Evolutionary conservation across 345 rosid genomes (phyloP).

Genomic region (Heritiera littoralis): DNA sequence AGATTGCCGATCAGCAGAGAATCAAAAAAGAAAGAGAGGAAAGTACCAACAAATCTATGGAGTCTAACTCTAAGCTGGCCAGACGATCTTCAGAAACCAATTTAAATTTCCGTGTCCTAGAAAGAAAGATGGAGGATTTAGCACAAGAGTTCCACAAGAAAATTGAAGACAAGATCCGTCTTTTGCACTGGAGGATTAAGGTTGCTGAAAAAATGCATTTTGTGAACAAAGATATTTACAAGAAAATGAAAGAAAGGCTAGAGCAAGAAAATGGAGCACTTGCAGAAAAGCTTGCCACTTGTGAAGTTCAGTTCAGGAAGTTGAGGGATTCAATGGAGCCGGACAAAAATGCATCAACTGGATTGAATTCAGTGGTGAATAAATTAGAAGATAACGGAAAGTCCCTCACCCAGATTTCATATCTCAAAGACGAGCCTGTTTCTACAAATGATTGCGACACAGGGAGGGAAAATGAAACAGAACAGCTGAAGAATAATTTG

Average conservation of each 20-base stretch:
- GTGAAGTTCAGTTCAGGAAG: constrained; percentile 39
- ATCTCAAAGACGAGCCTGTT: constrained; percentile 44
- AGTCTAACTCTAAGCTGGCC: constrained; percentile 28
- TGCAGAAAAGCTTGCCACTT: constrained; percentile 21
- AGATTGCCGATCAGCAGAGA: constrained; percentile 40
- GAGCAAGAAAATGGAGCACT: constrained; percentile 41
- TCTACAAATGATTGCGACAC: constrained; percentile 39
- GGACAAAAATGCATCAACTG: constrained; percentile 32
- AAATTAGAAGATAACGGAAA: constrained; percentile 42
- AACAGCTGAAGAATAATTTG: constrained; percentile 29
- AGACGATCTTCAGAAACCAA: constrained; percentile 46
- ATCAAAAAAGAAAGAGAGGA: constrained; percentile 38
- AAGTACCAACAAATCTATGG: constrained; percentile 34
- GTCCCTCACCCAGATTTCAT: constrained; percentile 37
- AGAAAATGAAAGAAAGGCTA: constrained; percentile 34
- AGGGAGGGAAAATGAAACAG: constrained; percentile 35
- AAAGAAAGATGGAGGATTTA: constrained; percentile 66
- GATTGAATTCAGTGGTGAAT: constrained; percentile 32
- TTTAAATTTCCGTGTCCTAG: constrained; percentile 36
- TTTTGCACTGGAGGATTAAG: constrained; percentile 57
- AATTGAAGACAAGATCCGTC: constrained; percentile 62
- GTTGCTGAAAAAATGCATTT: constrained; percentile 73
- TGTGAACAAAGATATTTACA: constrained; percentile 54
- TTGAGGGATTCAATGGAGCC: constrained; percentile 32
- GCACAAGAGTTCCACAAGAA: constrained; percentile 60